Evolutionary conservation across 148 eudicot species (phyloP).

Genomic region (Camellia lanceoleosa): DNA sequence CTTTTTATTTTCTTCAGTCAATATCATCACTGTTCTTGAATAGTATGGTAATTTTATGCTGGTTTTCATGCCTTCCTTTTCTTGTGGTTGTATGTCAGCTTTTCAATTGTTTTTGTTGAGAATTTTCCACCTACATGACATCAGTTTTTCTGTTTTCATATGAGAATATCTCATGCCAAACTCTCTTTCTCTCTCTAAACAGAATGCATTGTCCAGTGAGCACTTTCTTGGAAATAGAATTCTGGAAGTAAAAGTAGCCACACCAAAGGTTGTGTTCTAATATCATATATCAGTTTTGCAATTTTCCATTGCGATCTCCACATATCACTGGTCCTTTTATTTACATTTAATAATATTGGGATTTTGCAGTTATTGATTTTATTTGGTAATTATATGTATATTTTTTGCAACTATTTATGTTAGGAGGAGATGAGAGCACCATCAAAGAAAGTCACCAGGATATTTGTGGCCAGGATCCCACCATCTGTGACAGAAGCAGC

Average conservation of each 20-base stretch:
- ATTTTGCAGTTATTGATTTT: not conserved
- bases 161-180: not conserved
- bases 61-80: not conserved
- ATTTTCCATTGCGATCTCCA: not conserved
- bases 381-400: not conserved
- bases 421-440: conserved; percentile 69
- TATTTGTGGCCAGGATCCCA: conserved; percentile 91
- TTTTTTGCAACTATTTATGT: not conserved
- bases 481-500: conserved; percentile 75
- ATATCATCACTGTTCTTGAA: not conserved
- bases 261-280: conserved; percentile 52
- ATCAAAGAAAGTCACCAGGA: conserved; percentile 83
- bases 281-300: conserved; percentile 1
- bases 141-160: not conserved
- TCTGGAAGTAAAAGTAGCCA: conserved; percentile 87
- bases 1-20: not conserved
- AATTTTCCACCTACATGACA: not conserved
- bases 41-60: not conserved
- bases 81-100: not conserved
- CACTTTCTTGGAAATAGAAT: conserved; percentile 77
- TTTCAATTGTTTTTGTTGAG: not conserved
- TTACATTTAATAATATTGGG: not conserved
- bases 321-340: not conserved
- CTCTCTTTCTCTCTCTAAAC: conserved; percentile 11
- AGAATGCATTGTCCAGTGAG: conserved; percentile 69